Evolutionary conservation across 2,329 filamentous ascomycete genomes (phyloP).

Genomic region (Venturia carpophila): DNA sequence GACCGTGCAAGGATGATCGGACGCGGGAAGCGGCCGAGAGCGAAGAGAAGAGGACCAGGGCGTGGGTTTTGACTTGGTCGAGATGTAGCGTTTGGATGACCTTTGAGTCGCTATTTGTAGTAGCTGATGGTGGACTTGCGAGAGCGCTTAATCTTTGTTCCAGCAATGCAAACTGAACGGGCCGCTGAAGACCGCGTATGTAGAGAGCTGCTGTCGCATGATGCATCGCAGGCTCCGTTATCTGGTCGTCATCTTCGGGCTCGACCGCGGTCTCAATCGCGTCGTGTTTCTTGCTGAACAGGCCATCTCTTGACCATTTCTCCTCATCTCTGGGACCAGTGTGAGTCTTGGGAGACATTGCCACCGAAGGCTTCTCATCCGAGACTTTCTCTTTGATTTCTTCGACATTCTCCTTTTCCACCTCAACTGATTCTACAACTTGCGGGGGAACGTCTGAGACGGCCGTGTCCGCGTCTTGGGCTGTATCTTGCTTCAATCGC

Average conservation of each 20-base stretch:
- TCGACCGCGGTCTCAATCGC: background rate
- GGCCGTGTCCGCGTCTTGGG: slow-evolving; percentile 22
- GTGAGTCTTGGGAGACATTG: background rate
- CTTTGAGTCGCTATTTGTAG: slow-evolving; percentile 31
- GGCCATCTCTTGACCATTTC: slow-evolving; percentile 1
- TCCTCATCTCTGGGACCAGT: background rate
- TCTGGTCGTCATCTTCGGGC: background rate
- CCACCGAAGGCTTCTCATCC: background rate
- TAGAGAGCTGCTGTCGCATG: slow-evolving; percentile 71
- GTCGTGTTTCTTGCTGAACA: slow-evolving; percentile 10
- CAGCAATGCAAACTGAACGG: slow-evolving; percentile 61
- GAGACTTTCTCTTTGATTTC: background rate
- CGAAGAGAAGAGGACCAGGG: slow-evolving; percentile 66
- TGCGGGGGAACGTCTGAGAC: slow-evolving; percentile 19
- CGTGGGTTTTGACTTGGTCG: slow-evolving; percentile 80
- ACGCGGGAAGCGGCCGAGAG: slow-evolving; percentile 67
- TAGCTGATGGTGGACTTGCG: slow-evolving; percentile 50
- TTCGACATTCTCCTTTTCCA: slow-evolving; percentile 12
- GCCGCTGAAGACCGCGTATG: slow-evolving; percentile 84
- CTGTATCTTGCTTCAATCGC: slow-evolving; percentile 35
- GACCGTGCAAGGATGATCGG: slow-evolving; percentile 66
- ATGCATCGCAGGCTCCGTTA: slow-evolving; percentile 53
- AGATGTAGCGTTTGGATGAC: slow-evolving; percentile 56
- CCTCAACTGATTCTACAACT: slow-evolving; percentile 27
- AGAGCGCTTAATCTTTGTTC: slow-evolving; percentile 62